Conservation (phyloP, 768 basidiomycete genomes). For the Hericium alpestre region DNA sequence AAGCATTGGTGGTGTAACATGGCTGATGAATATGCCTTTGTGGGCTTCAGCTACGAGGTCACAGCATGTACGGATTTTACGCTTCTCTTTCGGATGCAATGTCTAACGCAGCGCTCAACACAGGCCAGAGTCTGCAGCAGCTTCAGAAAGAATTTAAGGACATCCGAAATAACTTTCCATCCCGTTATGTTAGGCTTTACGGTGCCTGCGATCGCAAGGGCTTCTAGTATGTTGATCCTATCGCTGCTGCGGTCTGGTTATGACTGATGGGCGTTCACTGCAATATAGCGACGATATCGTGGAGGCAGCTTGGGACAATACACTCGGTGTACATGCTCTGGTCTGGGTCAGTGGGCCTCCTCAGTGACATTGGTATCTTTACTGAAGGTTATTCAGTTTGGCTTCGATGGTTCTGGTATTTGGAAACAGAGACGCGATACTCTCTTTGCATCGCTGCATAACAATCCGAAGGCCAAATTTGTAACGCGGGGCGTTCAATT, state of each 20-base stretch:
- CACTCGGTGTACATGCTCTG: conserved; percentile 63
- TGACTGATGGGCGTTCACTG: not conserved
- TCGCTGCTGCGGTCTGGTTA: not conserved
- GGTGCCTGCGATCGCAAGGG: conserved; percentile 29
- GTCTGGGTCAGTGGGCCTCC: conserved; percentile 46
- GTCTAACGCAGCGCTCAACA: conserved; percentile 2
- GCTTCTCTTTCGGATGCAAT: not conserved
- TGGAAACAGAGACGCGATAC: conserved; percentile 18
- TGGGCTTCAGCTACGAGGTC: conserved; percentile 71
- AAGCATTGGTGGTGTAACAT: conserved; percentile 43
- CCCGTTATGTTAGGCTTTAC: conserved; percentile 52
- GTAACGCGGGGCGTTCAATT: conserved; percentile 62
- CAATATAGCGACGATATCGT: conserved; percentile 44
- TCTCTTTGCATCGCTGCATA: conserved; percentile 17
- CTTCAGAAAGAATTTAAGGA: conserved; percentile 48
- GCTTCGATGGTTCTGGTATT: conserved; percentile 16
- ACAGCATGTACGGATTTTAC: conserved; percentile 40
- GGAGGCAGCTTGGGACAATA: conserved; percentile 55
- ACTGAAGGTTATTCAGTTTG: conserved; percentile 15
- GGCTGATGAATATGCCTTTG: conserved; percentile 59
- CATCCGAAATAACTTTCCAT: conserved; percentile 46
- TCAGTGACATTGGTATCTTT: not conserved
- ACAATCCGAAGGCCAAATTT: conserved; percentile 36
- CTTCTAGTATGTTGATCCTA: conserved; percentile 25
- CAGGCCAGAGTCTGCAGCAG: conserved; percentile 47